Evolutionary conservation across 345 rosid genomes (phyloP), one percentile per base, ranked within the genome.

Genomic region (Anacardium occidentale): DNA sequence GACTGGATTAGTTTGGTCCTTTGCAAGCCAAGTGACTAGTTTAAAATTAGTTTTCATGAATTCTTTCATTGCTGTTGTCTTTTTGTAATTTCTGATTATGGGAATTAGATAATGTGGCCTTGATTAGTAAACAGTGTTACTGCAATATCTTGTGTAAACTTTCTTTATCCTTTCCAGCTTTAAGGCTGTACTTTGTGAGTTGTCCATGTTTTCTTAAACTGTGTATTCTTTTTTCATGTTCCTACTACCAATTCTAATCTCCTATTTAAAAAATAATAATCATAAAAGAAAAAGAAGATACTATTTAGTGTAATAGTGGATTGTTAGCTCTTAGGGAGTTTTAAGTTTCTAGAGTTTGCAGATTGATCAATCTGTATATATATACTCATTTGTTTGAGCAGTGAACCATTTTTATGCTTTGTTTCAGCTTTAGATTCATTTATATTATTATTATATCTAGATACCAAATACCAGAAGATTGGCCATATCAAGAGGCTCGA

Each of bases 401-500:
- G 57, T 45, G 37, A 66, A 34, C 44, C 44, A 45, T 45, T 12
- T 15, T 42, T 12, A 37, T 25, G 5, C 26, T 32, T 15, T 34
- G 1, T 34, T 34, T 61, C 11, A 17, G 22, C 45, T 26, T 32
- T 7, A 58, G 3, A 26, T 22, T 64, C 24, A 63, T n/a, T 45
- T 34, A 21, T 18, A 11, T 57, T 0, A 32, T 66, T 62, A 25
- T 52, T 59, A 32, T 74, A 2, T 66, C 52, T 76, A 95, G 98
- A 84, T 92, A 95, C 74, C 90, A 83, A 71, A 84, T 95, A 83
- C 90, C 97, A 2, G 97, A 85, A 67, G 87, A 84, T 64, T 95
- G 97, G 98, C 98, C 97, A 52, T 92, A 91, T 82, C 81, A 83
- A 75, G 93, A 88, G 84, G 98, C 97, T 66, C 87, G 90, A 1